Evolutionary conservation across 192 early-diverging fungal species (phyloP), one percentile per base, ranked within the genome.

Genomic region (Backusella australiensis): DNA sequence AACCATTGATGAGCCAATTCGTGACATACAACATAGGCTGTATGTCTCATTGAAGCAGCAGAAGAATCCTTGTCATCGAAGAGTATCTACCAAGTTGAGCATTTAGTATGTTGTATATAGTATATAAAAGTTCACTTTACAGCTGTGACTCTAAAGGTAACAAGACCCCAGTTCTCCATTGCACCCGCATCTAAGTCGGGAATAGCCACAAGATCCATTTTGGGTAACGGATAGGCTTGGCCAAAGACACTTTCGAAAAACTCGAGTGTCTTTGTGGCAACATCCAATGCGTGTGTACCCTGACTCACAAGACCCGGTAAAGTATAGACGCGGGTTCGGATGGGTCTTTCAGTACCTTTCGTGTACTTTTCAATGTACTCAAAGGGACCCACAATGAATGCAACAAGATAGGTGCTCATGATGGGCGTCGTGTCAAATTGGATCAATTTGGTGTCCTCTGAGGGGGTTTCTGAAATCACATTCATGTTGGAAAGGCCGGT

Each of bases 121-220:
- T 29, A 29, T 29, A 35, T 29, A 26, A 6, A 34, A 32, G n/a
- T 67, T 34, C 11, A 41, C 21, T 29, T 65, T 77, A 77, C 76
- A 65, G 46, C 70, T 14, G 59, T 86, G 32, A 93, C 90, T 41
- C 97, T 89, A 80, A 93, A 98, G 6, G 97, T 98, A 42, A 98
- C 91, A 49, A 98, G 86, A 70, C 97, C 97, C 97, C 97, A 98
- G 86, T 98, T 98, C 84, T 97, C 96, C 96, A 98, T 97, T n/a
- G 91, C 92, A 23, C 88, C 88, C n/a, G 77, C 91, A 36, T 78
- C 77, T 86, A 98, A 98, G 77, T 98, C 96, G 36, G 94, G 95
- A 71, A 98, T 95, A 41, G 96, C 95, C 34, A 98, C 87, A 77
- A 94, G 85, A 79, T 94, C 93, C 65, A 94, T 85, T 84, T 97